Evolutionary conservation across 805 yeast species (phyloP), one percentile per base, ranked within the genome.

Genomic region (Kazachstania martiniae): DNA sequence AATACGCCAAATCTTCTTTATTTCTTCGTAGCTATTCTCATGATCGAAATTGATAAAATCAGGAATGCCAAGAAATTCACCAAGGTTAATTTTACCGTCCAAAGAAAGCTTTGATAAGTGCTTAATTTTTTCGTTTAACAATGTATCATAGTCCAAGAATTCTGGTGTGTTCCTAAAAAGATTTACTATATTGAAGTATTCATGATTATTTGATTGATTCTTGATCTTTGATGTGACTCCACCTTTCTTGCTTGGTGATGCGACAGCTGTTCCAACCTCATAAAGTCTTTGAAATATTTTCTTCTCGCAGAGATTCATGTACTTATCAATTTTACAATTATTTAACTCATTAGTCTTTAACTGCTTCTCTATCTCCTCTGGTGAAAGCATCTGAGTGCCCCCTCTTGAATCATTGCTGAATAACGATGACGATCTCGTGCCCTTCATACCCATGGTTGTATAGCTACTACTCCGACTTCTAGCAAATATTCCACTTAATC

Each of bases 401-500:
- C 38, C 17, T 13, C 21, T 35, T 7, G 47, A 40, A 21, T 47
- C 56, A 14, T 40, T 35, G 31, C 58, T 51, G 19, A 51, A 42
- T 8, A 51, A 24, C 3, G 59, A 53, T 2, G 56, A 51, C 3
- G 58, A 53, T 26, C 59, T 40, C 33, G 58, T 46, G 12, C 36
- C 42, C 13, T 53, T 38, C 7, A 14, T 21, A 7, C 50, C 39
- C n/a, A 44, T 39, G 31, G 36, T 35, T 2, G 25, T 25, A 3
- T 29, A 28, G 28, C 54, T 49, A 26, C 50, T 44, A 40, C 61
- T 54, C 28, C 61, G 46, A 31, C 57, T 52, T 14, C 59, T 40
- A 8, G 53, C 51, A 44, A 56, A 56, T 6, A 56, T 51, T 2
- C 59, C 59, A 33, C 59, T 54, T 25, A 56, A 34, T 1, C 61